These are phyloP conservation scores for Dactylellina sp. DNA, from an alignment of 2,329 filamentous ascomycete species.

Conservation along the genomic window DNA sequence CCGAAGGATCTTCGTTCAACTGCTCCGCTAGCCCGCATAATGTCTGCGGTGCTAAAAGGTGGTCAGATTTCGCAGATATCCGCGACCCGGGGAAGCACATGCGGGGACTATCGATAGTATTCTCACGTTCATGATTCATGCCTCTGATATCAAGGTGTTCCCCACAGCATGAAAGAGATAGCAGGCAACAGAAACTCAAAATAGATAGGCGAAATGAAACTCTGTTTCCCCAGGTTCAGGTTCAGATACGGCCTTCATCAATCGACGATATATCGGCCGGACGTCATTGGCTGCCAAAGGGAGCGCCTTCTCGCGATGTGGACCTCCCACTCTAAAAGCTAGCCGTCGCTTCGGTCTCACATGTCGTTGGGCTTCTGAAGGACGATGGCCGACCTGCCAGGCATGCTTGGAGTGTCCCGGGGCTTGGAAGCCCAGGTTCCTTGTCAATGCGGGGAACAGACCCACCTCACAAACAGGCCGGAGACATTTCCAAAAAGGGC, in stretches of 20 bases:
- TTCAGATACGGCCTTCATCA: background rate
- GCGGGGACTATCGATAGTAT: conserved; percentile 38
- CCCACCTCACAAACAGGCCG: conserved; percentile 32
- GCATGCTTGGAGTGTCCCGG: conserved; percentile 9
- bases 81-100: conserved; percentile 34
- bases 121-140: background rate
- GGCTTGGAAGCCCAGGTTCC: conserved; percentile 8
- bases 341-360: conserved; percentile 53
- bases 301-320: conserved; percentile 27
- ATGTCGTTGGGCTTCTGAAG: conserved; percentile 49
- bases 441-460: conserved; percentile 47
- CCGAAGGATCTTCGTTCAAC: conserved; percentile 20
- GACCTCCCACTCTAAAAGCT: conserved; percentile 15
- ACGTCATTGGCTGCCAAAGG: conserved; percentile 27
- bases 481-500: conserved; percentile 40
- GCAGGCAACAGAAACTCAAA: background rate
- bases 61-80: conserved; percentile 36
- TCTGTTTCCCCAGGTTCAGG: conserved; percentile 39
- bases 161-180: background rate
- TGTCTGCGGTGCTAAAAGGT: conserved; percentile 17
- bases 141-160: background rate
- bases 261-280: conserved; percentile 6
- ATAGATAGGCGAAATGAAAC: conserved; percentile 30
- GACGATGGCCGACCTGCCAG: conserved; percentile 33
- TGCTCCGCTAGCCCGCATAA: conserved; percentile 26